A percentile compares a stretch with the other conserved stretches of the same genome.
Evolutionary conservation across 345 rosid species (phyloP).

Genomic region (Trapa incisa): DNA sequence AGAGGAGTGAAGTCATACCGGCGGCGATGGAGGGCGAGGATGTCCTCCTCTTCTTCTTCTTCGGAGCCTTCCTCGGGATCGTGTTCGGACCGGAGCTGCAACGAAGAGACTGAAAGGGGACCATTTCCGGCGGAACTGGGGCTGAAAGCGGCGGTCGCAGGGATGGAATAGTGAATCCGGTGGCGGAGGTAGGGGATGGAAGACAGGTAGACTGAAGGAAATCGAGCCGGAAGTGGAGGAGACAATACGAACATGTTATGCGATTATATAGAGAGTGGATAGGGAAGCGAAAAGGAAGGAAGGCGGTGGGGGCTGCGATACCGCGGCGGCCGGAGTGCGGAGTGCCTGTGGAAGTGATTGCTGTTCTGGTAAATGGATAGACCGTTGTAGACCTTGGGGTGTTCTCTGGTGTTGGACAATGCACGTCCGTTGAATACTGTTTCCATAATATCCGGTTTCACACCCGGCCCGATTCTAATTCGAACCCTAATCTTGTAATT

Average conservation of each 20-base stretch:
- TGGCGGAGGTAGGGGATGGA: conserved; percentile 18
- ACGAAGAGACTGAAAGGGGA: conserved; percentile 3
- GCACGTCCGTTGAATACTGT: conserved; percentile 2
- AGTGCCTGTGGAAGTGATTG: background rate
- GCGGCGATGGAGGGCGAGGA: conserved; percentile 31
- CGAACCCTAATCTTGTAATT: too few species aligned
- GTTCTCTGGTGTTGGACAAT: background rate
- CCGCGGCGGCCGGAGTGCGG: conserved; percentile 9
- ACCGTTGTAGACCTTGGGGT: background rate
- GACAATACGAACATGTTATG: conserved; percentile 11
- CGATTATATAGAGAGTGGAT: background rate
- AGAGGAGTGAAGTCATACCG: conserved; percentile 89
- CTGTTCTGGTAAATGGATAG: background rate
- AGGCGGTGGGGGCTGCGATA: background rate
- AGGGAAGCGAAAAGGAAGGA: background rate
- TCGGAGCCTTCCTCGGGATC: background rate
- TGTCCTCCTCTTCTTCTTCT: conserved; percentile 21
- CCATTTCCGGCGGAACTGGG: conserved; percentile 6
- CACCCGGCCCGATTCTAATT: too few species aligned
- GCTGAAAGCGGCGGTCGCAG: conserved; percentile 16
- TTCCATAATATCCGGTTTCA: too few species aligned
- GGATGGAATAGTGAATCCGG: conserved; percentile 13
- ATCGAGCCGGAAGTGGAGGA: conserved; percentile 38
- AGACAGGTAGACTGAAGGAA: conserved; percentile 24
- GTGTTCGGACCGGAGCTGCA: conserved; percentile 5